Conservation (phyloP, 176 grass and related monocot species). For the Ampelocalamus luodianensis region DNA sequence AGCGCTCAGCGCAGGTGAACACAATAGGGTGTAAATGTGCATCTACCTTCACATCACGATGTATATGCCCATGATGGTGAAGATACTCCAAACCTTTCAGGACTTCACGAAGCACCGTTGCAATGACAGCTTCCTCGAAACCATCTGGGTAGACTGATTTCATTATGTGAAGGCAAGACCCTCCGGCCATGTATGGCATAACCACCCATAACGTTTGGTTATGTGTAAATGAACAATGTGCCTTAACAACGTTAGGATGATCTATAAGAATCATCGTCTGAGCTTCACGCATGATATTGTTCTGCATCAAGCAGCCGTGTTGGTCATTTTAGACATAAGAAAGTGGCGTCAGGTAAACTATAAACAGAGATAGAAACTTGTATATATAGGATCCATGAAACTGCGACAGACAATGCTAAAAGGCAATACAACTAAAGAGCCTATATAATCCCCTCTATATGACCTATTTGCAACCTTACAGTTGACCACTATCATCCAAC, state of each 20-base stretch:
- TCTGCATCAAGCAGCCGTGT: constrained; percentile 46
- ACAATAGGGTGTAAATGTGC: not conserved
- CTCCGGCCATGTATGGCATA: constrained; percentile 97
- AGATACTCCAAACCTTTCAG: constrained; percentile 92
- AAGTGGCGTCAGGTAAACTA: not conserved
- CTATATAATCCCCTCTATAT: not conserved
- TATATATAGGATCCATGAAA: not conserved
- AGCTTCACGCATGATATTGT: constrained; percentile 91
- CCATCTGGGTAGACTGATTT: constrained; percentile 81
- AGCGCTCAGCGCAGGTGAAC: not conserved
- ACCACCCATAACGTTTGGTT: constrained; percentile 79
- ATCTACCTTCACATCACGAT: constrained; percentile 92
- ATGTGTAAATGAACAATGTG: constrained; percentile 84
- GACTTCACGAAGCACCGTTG: constrained; percentile 80
- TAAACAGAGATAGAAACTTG: not conserved
- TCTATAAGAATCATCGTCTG: constrained; percentile 94
- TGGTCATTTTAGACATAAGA: not conserved
- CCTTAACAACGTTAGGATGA: constrained; percentile 90
- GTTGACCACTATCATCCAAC: not conserved
- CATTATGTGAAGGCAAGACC: constrained; percentile 98
- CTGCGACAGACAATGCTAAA: not conserved
- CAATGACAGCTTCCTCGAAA: constrained; percentile 81
- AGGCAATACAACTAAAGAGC: not conserved
- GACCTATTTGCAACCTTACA: not conserved
- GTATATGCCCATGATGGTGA: constrained; percentile 90